phyloP scores from a whole-genome alignment of 2,329 filamentous ascomycete genomes.

The Talaromyces funiculosus region DNA sequence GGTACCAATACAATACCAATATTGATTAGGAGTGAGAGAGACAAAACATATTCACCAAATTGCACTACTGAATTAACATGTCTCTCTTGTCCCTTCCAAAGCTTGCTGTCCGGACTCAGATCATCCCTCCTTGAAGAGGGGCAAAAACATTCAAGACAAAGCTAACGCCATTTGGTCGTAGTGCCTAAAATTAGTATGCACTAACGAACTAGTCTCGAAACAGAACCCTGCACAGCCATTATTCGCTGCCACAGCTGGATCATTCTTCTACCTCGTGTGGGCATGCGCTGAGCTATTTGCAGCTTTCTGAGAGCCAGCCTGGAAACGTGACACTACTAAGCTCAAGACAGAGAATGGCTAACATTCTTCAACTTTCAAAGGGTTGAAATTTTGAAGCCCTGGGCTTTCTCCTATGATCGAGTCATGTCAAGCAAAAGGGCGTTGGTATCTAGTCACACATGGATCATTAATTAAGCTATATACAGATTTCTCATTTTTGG shows the following conservation, averaged over 20 bases:
- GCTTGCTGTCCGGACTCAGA: neutral
- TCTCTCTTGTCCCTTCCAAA: neutral
- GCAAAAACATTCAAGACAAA: slow-evolving; percentile 1
- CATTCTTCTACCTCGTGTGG: neutral
- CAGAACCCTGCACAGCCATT: slow-evolving; percentile 1
- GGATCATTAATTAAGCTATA: neutral
- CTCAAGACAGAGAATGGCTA: neutral
- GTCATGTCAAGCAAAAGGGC: neutral
- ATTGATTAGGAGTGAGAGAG: neutral
- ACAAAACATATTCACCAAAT: neutral
- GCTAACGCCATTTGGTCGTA: slow-evolving; percentile 1
- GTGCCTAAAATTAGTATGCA: slow-evolving; percentile 5
- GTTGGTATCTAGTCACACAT: neutral
- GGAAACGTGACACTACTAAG: neutral
- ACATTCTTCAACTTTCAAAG: neutral
- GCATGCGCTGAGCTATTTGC: neutral
- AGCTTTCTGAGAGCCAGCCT: neutral
- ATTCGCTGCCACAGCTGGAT: neutral
- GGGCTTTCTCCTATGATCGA: neutral
- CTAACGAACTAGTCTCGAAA: slow-evolving; percentile 2
- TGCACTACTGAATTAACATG: neutral
- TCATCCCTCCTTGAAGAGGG: neutral
- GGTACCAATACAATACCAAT: neutral
- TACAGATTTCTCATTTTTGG: neutral
- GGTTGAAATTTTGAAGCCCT: neutral